phyloP scores from a whole-genome alignment of 176 grass and related monocot species.

The Oryza brachyantha region DNA sequence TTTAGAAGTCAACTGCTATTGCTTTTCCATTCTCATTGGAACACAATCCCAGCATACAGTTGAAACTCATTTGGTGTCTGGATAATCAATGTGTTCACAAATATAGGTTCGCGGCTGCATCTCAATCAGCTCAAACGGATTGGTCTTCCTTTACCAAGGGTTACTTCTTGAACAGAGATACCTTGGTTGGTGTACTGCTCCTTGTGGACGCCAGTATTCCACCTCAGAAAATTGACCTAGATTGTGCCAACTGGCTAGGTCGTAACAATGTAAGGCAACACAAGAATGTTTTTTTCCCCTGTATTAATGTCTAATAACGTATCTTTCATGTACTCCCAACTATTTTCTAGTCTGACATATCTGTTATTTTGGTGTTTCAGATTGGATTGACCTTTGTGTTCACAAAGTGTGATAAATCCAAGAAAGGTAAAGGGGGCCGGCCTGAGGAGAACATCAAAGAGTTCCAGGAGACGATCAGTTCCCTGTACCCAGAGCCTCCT shows the following conservation, averaged over 20 bases:
- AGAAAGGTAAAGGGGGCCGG: conserved; percentile 64
- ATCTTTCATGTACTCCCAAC: neutral
- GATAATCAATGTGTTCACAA: neutral
- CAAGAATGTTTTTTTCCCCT: neutral
- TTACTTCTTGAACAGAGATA: conserved; percentile 88
- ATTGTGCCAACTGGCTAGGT: conserved; percentile 96
- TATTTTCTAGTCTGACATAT: neutral
- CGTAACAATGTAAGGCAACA: conserved; percentile 74
- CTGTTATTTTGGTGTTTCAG: conserved; percentile 35
- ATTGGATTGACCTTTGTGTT: conserved; percentile 92
- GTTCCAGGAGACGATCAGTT: conserved; percentile 78
- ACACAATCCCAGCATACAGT: neutral
- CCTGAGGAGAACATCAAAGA: conserved; percentile 80
- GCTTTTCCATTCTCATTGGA: neutral
- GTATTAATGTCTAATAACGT: neutral
- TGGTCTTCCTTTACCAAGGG: conserved; percentile 97
- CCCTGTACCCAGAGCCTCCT: conserved; percentile 64
- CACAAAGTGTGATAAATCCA: conserved; percentile 97
- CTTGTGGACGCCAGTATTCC: conserved; percentile 88
- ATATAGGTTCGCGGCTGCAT: conserved; percentile 76
- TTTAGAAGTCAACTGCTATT: neutral
- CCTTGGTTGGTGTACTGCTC: conserved; percentile 74
- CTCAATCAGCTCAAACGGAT: conserved; percentile 70
- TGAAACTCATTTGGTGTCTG: neutral
- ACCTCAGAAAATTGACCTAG: conserved; percentile 81